Conservation (phyloP, 306 rosid species). For the Dicorynia guianensis region DNA sequence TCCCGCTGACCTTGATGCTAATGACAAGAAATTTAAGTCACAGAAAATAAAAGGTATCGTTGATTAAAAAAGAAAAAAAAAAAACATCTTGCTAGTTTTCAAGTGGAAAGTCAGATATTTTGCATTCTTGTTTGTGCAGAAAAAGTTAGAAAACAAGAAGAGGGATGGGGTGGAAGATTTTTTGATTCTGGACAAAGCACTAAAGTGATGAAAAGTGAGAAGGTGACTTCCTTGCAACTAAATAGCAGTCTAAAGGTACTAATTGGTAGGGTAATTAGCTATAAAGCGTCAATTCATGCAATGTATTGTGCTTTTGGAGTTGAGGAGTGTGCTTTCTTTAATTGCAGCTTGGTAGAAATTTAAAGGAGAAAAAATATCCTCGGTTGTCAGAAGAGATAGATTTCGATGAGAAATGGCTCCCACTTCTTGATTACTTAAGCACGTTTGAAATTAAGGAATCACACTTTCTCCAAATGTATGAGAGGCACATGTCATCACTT, state of each 20-base stretch:
- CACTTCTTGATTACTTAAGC: constrained; percentile 90
- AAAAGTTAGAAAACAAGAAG: constrained; percentile 45
- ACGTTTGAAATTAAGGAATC: constrained; percentile 92
- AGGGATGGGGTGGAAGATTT: constrained; percentile 46
- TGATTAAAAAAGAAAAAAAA: too few relatives aligned
- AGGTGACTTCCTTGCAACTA: constrained; percentile 42
- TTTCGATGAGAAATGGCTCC: constrained; percentile 81
- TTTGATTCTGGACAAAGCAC: constrained; percentile 42
- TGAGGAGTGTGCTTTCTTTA: constrained; percentile 29
- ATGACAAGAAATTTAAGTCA: constrained; percentile 57
- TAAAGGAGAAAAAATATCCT: constrained; percentile 66
- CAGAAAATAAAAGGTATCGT: constrained; percentile 40
- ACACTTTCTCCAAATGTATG: constrained; percentile 92
- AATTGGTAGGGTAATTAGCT: constrained; percentile 24
- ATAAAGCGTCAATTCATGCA: constrained; percentile 25
- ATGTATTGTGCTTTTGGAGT: constrained; percentile 27
- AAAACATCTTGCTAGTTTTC: not conserved
- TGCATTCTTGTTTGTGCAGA: constrained; percentile 46
- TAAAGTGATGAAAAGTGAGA: constrained; percentile 43
- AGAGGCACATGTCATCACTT: constrained; percentile 90
- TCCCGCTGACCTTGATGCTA: constrained; percentile 52
- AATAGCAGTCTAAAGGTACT: constrained; percentile 67
- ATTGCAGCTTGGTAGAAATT: constrained; percentile 61
- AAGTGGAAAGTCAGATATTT: constrained; percentile 25
- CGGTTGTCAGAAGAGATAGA: constrained; percentile 72